Percentiles rank a stretch among this genome's conserved stretches.
Evolutionary conservation across 2,329 filamentous ascomycete genomes (phyloP).

Genomic region (Cladosporium sp.): DNA sequence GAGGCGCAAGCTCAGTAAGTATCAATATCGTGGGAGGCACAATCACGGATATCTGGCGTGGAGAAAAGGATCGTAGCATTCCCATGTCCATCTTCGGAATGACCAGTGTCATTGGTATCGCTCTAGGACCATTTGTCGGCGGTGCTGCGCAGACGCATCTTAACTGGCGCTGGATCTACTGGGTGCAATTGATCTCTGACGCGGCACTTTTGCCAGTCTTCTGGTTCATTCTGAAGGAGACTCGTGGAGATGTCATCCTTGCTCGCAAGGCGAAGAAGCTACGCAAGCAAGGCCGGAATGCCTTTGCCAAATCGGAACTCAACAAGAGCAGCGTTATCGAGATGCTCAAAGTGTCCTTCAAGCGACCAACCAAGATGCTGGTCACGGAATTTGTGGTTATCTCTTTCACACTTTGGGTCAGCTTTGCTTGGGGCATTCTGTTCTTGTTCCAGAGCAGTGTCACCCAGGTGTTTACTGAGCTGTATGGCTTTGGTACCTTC

Average conservation of each 20-base stretch:
- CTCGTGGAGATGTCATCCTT: conserved; percentile 48
- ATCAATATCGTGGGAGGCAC: conserved; percentile 48
- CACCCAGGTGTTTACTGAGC: conserved; percentile 41
- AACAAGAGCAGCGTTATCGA: conserved; percentile 21
- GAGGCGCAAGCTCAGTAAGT: conserved; percentile 48
- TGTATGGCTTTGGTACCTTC: conserved; percentile 38
- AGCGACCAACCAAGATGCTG: conserved; percentile 39
- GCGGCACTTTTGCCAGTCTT: conserved; percentile 25
- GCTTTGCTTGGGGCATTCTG: conserved; percentile 24
- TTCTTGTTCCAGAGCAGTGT: conserved; percentile 47
- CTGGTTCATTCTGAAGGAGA: conserved; percentile 43
- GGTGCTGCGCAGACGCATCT: conserved; percentile 24
- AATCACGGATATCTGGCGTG: conserved; percentile 42
- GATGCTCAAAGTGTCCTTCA: conserved; percentile 36
- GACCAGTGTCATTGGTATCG: conserved; percentile 27
- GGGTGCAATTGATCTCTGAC: conserved; percentile 25
- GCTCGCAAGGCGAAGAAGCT: conserved; percentile 44
- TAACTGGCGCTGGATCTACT: conserved; percentile 29
- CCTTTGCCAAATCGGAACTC: conserved; percentile 43
- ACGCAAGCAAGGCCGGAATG: conserved; percentile 37
- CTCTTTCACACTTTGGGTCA: conserved; percentile 41
- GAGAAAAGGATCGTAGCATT: conserved; percentile 24
- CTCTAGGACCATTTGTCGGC: conserved; percentile 31
- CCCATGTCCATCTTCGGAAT: conserved; percentile 31
- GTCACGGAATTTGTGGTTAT: conserved; percentile 45